Base-by-base conservation (phyloP, 306 rosid species). In the Cercis canadensis region DNA sequence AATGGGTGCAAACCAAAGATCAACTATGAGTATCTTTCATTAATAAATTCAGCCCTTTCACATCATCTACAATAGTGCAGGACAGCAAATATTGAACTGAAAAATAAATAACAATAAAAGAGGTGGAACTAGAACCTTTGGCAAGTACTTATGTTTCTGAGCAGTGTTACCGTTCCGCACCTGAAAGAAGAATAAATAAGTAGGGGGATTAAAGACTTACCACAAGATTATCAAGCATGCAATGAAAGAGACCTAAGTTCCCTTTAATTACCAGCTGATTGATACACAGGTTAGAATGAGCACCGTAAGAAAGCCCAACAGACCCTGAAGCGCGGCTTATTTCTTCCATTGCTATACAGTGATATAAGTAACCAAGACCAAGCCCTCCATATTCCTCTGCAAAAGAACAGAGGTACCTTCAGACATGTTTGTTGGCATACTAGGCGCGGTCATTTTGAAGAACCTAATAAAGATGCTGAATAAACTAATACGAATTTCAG, bases 341-440 rank as follows among this genome's bases (percentile, higher is more conserved):
- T 86, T 93, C 98, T 87, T 93, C 98, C 92, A 93, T 79, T 52
- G 96, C 94, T 57, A 93, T 84, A 82, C 97, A 93, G 76, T 93
- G 98, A 79, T 90, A 93, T 80, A 88, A 79, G 83, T 93, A 93
- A 43, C 98, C 98, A 47, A 93, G 92, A 75, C 98, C 97, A 73
- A 93, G 92, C 21, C 98, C 98, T 78, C 97, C 98, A 76, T 87
- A 88, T 78, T 93, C 96, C 97, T 93, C 98, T 93, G 76, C 67
- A 81, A 76, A 62, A 70, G 43, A 73, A 76, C 46, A 75, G 51
- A 70, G 43, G 74, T 47, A 69, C 67, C 31, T 51, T 71, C 41
- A n/a, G 46, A 47, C 61, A 68, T 55, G 65, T 62, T 62, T 45
- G 62, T 71, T 13, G 54, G n/a, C 45, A 44, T 13, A 55, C 57